Conservation (phyloP, 2,329 filamentous ascomycete species). For the Pyrenophora graminea region DNA sequence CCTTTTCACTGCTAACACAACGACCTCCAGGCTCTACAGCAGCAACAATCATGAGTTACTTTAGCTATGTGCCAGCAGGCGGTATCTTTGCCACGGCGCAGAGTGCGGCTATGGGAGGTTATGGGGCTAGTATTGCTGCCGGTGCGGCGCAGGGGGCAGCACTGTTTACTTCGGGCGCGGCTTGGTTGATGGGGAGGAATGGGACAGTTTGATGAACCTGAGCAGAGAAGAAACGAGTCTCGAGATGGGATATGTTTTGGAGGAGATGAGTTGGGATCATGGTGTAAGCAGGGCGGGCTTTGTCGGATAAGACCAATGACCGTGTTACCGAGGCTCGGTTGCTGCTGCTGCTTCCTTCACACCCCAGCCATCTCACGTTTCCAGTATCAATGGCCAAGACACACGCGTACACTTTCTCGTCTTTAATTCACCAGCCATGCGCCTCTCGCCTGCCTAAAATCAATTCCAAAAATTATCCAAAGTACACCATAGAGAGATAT, state of each 20-base stretch:
- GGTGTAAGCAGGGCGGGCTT: too few relatives aligned
- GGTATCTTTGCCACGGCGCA: conserved; percentile 31
- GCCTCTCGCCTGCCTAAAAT: too few relatives aligned
- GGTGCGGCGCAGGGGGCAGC: conserved; percentile 29
- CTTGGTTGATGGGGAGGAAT: conserved; percentile 13
- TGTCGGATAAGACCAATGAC: not conserved
- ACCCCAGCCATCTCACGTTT: too few relatives aligned
- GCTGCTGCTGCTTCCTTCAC: too few relatives aligned
- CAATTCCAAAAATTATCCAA: too few relatives aligned
- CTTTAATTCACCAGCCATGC: too few relatives aligned
- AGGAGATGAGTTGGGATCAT: not conserved
- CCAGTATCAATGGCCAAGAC: too few relatives aligned
- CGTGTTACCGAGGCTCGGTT: not conserved
- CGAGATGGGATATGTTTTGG: not conserved
- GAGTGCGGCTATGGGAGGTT: conserved; percentile 42
- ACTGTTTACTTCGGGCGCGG: conserved; percentile 15
- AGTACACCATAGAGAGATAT: too few relatives aligned
- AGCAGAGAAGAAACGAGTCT: too few relatives aligned
- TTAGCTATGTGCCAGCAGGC: conserved; percentile 27
- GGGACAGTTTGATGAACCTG: too few relatives aligned
- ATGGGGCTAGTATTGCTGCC: conserved; percentile 29
- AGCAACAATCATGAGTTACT: conserved; percentile 23
- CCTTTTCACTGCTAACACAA: not conserved
- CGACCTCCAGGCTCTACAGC: conserved; percentile 26
- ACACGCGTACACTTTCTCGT: too few relatives aligned